Conservation (phyloP, 2,329 filamentous ascomycete genomes). For the Xylaria sp. region DNA sequence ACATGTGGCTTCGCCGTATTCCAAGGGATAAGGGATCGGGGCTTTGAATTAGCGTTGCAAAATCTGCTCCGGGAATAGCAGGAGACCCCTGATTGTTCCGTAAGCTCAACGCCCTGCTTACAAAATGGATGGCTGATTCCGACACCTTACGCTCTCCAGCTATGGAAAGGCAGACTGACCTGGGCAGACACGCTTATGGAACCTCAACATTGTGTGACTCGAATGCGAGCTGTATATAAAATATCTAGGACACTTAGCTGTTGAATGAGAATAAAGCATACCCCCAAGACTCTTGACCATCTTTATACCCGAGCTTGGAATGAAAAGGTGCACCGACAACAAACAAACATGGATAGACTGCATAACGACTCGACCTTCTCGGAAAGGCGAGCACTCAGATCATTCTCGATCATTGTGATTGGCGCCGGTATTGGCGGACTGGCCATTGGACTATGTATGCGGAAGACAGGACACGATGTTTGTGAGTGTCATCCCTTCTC, state of each 20-base stretch:
- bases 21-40: constrained; percentile 1
- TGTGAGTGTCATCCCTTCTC: constrained; percentile 7
- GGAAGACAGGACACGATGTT: constrained; percentile 39
- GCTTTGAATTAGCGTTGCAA: background rate
- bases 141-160: background rate
- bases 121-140: constrained; percentile 10
- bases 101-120: constrained; percentile 21
- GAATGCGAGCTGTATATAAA: background rate
- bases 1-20: background rate
- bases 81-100: background rate
- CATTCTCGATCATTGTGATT: constrained; percentile 46
- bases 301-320: background rate
- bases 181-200: background rate
- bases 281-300: background rate
- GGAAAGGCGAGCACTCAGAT: constrained; percentile 28
- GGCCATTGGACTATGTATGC: constrained; percentile 52
- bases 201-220: background rate
- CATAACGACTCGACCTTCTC: constrained; percentile 23
- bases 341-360: constrained; percentile 19
- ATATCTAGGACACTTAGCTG: background rate
- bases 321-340: background rate
- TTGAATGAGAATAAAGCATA: background rate
- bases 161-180: background rate
- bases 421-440: constrained; percentile 57
- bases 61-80: background rate